Evolutionary conservation across 331 rosid genomes (phyloP), one percentile per base, ranked within the genome.

Genomic region (Spiraea crenata): DNA sequence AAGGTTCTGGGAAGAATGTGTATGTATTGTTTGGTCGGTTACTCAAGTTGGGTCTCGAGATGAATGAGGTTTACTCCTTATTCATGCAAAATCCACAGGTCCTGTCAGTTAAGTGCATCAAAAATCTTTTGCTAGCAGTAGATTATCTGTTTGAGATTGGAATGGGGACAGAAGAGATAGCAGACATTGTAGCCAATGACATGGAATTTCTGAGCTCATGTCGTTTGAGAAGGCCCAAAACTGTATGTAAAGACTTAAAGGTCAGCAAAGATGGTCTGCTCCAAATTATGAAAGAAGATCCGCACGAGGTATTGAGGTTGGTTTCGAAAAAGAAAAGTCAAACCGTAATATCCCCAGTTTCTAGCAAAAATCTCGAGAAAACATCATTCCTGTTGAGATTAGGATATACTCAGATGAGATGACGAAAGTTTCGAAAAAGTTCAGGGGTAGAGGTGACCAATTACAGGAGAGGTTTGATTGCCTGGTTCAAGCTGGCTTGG

Each of bases 391-490:
- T 92, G 88, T 8, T 80, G 78, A 80, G 80, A 67, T 65, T 90
- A 72, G 96, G 95, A 42, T 92, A 84, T 72, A 17, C 82, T 81
- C 98, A 15, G 87, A 89, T 20, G 98, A 90, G 84, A 90, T 92
- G 96, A 80, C 42, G 42, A 81, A 79, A 65, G 96, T 95, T 16
- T 63, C 79, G 63, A 83, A 83, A 63, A 58, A 65, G 75, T 92
- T 90, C 70, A 77, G 82, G 47, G 96, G 95, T 38, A 86, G 92
- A 67, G 96, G 95, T 14, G 95, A 87, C 74, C 88, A 84, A 71
- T 71, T 92, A 63, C 96, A 87, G 77, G 96, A 92, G 80, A 85
- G 98, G 75, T 87, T 92, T 59, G 89, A 89, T 80, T 87, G 92
- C 82, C 75, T 92, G 51, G 92, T 90, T 35, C 77, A 82, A 57